phyloP scores from a whole-genome alignment of 176 grass and related monocot species.

The Musa itinerans region DNA sequence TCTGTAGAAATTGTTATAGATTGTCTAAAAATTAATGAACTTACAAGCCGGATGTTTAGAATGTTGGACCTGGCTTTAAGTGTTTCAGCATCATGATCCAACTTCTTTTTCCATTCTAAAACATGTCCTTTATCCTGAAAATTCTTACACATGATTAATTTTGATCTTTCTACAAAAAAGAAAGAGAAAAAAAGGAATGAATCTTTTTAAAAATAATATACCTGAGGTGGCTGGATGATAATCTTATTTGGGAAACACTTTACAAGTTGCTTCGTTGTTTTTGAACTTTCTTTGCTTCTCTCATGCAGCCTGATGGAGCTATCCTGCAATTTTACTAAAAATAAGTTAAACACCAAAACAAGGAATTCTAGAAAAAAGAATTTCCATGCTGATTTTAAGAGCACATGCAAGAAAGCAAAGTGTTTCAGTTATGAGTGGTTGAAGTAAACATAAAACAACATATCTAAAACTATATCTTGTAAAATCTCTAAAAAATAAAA shows the following conservation, averaged over 20 bases:
- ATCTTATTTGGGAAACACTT: conserved; percentile 92
- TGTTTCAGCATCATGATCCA: conserved; percentile 78
- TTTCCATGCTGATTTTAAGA: neutral
- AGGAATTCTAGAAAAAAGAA: conserved; percentile 4
- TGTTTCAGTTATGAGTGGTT: too few species aligned
- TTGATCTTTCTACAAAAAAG: conserved; percentile 5
- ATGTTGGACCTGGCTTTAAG: conserved; percentile 79
- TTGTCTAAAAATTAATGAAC: conserved; percentile 12
- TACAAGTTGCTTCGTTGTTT: conserved; percentile 62
- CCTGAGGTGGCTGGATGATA: conserved; percentile 72
- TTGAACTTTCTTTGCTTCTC: conserved; percentile 77
- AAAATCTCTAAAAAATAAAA: too few species aligned
- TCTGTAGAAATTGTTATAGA: neutral
- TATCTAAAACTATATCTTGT: too few species aligned
- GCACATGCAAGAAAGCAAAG: neutral
- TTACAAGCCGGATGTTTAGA: conserved; percentile 70
- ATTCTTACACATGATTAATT: conserved; percentile 15
- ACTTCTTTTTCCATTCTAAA: conserved; percentile 67
- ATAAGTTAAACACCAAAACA: conserved; percentile 18
- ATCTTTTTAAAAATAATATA: conserved; percentile 7
- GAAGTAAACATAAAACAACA: too few species aligned
- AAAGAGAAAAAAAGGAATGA: neutral
- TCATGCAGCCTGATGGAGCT: conserved; percentile 56
- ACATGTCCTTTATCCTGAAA: conserved; percentile 65
- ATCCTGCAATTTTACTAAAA: conserved; percentile 47